A percentile compares a stretch with the other conserved stretches of the same genome.
These are phyloP conservation scores for Talaromyces sp. DNA, from an alignment of 2,329 filamentous ascomycete genomes.

Conservation along the genomic window DNA sequence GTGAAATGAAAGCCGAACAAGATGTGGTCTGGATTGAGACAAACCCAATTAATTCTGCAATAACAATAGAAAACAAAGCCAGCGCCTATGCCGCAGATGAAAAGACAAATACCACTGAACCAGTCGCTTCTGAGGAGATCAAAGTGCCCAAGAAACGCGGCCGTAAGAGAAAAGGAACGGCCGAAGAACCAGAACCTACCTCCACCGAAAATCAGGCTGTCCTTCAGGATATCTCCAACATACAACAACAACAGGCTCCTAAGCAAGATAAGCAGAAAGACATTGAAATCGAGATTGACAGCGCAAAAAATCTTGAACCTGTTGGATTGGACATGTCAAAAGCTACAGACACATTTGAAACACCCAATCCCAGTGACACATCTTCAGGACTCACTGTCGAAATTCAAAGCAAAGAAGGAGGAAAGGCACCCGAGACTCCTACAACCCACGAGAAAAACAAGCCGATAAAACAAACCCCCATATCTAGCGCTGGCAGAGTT, in stretches of 20 bases:
- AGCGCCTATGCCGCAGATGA: neutral
- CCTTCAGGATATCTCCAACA: conserved; percentile 13
- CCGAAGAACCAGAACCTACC: conserved; percentile 1
- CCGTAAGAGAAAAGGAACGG: conserved; percentile 34
- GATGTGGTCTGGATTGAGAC: conserved; percentile 41
- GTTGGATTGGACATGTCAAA: neutral
- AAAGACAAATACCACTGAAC: conserved; percentile 1
- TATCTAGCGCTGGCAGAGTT: conserved; percentile 34
- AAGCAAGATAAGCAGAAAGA: conserved; percentile 7
- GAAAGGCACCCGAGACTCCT: neutral
- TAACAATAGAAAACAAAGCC: neutral
- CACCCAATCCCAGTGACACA: neutral
- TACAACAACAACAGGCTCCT: neutral
- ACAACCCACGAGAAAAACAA: conserved; percentile 15
- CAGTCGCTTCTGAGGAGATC: conserved; percentile 1
- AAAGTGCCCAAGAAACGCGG: conserved; percentile 39
- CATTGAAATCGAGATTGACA: neutral
- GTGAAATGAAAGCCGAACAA: conserved; percentile 31
- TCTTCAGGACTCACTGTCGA: neutral
- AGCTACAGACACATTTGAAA: neutral
- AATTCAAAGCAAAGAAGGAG: conserved; percentile 17
- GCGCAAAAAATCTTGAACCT: neutral
- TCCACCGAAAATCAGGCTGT: neutral
- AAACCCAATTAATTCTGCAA: conserved; percentile 16
- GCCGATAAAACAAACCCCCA: conserved; percentile 39